Percentiles rank a stretch among this genome's conserved stretches.
Evolutionary conservation across 169 alveolate genomes (phyloP).

Genomic region (Cryptosporidium ryanae): DNA sequence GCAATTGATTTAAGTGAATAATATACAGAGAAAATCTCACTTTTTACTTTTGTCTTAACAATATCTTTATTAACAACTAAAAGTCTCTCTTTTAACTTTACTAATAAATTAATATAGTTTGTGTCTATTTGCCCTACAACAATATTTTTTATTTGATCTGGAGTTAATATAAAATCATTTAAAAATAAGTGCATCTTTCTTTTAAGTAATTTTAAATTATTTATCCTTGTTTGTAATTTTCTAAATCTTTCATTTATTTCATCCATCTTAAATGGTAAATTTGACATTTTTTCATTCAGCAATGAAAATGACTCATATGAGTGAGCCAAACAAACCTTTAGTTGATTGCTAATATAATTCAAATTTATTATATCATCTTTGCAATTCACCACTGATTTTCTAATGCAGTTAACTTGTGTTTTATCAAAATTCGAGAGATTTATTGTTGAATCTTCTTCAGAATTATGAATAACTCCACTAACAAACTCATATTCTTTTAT

Average conservation of each 20-base stretch:
- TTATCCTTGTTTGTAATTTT: neutral
- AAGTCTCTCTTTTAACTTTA: neutral
- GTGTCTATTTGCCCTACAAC: neutral
- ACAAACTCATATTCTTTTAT: neutral
- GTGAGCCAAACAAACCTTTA: neutral
- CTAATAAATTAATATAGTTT: conserved; percentile 1
- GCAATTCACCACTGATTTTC: neutral
- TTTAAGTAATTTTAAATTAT: neutral
- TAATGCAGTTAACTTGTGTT: neutral
- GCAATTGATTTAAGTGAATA: conserved; percentile 15
- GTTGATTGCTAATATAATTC: neutral
- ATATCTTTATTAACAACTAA: neutral
- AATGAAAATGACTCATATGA: neutral
- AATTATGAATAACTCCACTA: neutral
- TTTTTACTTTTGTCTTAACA: conserved; percentile 5
- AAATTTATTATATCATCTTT: neutral
- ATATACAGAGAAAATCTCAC: conserved; percentile 11
- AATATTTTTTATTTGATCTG: conserved; percentile 8
- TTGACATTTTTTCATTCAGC: conserved; percentile 12
- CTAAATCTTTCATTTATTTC: conserved; percentile 23
- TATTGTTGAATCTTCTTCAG: neutral
- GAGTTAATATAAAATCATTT: neutral
- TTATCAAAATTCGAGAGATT: neutral
- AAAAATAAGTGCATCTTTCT: neutral
- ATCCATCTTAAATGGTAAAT: conserved; percentile 7